phyloP scores from a whole-genome alignment of 768 basidiomycete genomes.

The Hypholoma sublateritium region DNA sequence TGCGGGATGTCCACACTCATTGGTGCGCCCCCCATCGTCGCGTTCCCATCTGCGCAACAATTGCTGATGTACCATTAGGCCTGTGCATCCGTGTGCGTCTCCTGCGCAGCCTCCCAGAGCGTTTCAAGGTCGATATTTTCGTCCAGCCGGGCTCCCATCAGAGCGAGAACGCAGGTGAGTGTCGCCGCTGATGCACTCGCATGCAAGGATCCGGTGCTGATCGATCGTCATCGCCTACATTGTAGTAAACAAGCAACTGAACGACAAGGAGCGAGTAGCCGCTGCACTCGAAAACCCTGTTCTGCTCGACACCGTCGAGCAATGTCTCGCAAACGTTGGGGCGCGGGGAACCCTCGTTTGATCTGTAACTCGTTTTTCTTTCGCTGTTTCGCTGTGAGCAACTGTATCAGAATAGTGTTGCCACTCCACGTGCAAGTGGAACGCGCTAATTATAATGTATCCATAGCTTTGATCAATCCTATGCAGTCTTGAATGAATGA shows the following conservation, averaged over 20 bases:
- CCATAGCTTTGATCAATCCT: conserved; percentile 3
- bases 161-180: conserved; percentile 83
- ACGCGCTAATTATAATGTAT: conserved; percentile 5
- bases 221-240: neutral
- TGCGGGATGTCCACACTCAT: conserved; percentile 98
- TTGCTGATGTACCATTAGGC: conserved; percentile 43
- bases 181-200: neutral
- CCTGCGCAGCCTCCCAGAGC: conserved; percentile 82
- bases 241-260: conserved; percentile 97
- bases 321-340: conserved; percentile 41
- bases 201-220: neutral
- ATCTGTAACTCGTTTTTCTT: conserved; percentile 3
- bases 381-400: conserved; percentile 1
- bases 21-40: conserved; percentile 45
- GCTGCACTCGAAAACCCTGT: conserved; percentile 93
- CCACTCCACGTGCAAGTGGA: neutral
- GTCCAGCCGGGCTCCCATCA: conserved; percentile 96
- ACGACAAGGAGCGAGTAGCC: conserved; percentile 98
- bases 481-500: neutral
- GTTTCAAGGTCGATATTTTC: conserved; percentile 93
- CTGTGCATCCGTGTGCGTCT: conserved; percentile 95
- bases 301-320: conserved; percentile 85
- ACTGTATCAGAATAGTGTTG: neutral
- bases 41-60: neutral
- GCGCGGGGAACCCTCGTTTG: conserved; percentile 15